Percentiles rank a stretch among this genome's conserved stretches.
Evolutionary conservation across 2,329 filamentous ascomycete genomes (phyloP).

Genomic region (Boeremia lycopersici): DNA sequence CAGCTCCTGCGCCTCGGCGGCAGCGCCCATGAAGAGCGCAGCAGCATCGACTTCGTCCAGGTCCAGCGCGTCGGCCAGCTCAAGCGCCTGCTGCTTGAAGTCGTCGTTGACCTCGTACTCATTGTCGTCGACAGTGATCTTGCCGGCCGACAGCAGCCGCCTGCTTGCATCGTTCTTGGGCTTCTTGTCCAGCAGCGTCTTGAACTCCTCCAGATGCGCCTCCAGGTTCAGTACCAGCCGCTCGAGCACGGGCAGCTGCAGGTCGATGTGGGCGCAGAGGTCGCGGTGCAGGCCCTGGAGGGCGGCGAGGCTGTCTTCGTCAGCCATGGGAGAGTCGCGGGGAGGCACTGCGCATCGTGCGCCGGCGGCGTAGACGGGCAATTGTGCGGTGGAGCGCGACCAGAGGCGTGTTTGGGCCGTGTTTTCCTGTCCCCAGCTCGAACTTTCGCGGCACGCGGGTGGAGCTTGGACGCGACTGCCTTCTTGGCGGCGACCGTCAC

Average conservation of each 20-base stretch:
- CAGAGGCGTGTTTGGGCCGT: conserved; percentile 25
- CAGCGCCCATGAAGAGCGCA: conserved; percentile 73
- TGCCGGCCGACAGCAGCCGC: conserved; percentile 61
- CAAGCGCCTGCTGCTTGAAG: conserved; percentile 81
- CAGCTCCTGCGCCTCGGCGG: conserved; percentile 69
- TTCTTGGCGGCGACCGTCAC: conserved; percentile 13
- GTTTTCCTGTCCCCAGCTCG: conserved; percentile 31
- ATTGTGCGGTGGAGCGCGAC: conserved; percentile 4
- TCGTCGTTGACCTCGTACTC: conserved; percentile 84
- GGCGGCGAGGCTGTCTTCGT: conserved; percentile 73
- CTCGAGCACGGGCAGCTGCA: conserved; percentile 71
- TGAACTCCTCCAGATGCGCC: conserved; percentile 69
- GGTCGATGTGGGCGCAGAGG: conserved; percentile 76
- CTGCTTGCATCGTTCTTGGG: conserved; percentile 77
- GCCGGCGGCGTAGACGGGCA: conserved; percentile 16
- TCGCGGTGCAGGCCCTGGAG: conserved; percentile 87
- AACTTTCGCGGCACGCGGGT: conserved; percentile 35
- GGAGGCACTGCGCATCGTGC: conserved; percentile 39
- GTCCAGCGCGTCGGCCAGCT: conserved; percentile 85
- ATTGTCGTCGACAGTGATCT: conserved; percentile 72
- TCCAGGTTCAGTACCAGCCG: conserved; percentile 71
- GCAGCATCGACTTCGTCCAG: conserved; percentile 89
- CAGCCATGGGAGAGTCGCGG: conserved; percentile 64
- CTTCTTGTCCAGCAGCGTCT: conserved; percentile 75
- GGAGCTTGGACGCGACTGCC: conserved; percentile 33